Evolutionary conservation across 768 basidiomycete genomes (phyloP), one percentile per base, ranked within the genome.

Genomic region (Pholiota microspora): DNA sequence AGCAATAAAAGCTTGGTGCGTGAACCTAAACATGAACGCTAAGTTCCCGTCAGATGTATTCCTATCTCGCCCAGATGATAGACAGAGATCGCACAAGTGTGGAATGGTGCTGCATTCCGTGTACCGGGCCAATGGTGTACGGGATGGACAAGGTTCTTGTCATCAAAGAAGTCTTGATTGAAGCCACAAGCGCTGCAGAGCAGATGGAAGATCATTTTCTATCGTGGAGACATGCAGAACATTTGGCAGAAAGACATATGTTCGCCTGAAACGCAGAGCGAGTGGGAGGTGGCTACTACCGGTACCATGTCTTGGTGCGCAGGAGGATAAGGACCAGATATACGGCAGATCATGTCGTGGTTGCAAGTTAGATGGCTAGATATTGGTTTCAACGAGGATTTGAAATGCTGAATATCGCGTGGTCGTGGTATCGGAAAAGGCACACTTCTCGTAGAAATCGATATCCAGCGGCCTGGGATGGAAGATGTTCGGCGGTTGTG

Each of bases 181-280:
- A 24, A n/a, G 16, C 8, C 31, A 15, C 28, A 47, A 27, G 45
- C 25, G 18, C 27, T 46, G 45, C 48, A 10, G 40, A 10, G 40
- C 7, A 42, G 40, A 16, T 40, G 18, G 38, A 21, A 40, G n/a
- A 42, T 42, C 40, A 42, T 42, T 42, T 40, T 42, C 40, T 32
- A 35, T 49, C 32, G 6, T 46, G 23, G 32, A 34, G 48, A 35
- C 34, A 35, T 7, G 10, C 4, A 49, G 31, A 34, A 24, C 48
- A 36, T 49, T 34, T 36, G 48, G 48, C 48, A 34, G 48, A 15
- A 27, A 49, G 46, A 47, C 46, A 32, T 32, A 21, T 47, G 48
- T 49, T 35, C 18, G 31, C 23, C 21, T 46, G 35, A 54, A 48
- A 48, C 46, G 18, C 32, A 5, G 16, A 5, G n/a, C 7, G n/a